Base-by-base conservation (phyloP, 371 early-diverging fungal species). In the Blastocladiella emersonii region DNA sequence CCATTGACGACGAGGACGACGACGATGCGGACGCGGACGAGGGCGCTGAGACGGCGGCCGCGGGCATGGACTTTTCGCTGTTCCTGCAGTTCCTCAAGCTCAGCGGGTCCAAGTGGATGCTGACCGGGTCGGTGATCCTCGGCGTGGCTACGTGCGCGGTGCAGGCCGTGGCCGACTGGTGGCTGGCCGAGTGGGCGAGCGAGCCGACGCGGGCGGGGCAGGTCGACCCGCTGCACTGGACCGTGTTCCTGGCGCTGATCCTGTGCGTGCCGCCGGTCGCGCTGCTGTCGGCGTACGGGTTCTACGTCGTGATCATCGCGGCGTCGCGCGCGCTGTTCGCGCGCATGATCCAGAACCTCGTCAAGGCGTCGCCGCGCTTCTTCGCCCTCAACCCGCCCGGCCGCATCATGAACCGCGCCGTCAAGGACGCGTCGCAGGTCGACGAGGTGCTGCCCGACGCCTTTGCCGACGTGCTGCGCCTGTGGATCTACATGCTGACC, bases 391-490 rank as follows among this genome's bases (percentile, higher is more conserved):
- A 91, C 0, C 87, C 93, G 8, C 67, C 88, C 23, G 92, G 90
- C 39, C 84, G 91, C 32, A 89, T 97, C 62, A 75, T 94, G 75
- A 91, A 88, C 70, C 78, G 93, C 8, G 93, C 95, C 68, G 80
- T 84, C 64, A 86, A 87, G 67, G 95, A 95, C 68, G 85, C 89
- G 64, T 86, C 87, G 62, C 75, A 83, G 0, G 70, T 89, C 12
- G 94, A 94, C 66, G 84, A 79, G 56, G 72, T 78, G 56, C 76
- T 92, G 10, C 76, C 87, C 15, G 83, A 82, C 66, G 71, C 79
- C 36, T 81, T 90, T 67, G 74, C 83, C 12, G 44, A 37, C 10
- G 44, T 43, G 17, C n/a, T 51, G 13, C 27, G 27, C 15, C 2
- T 30, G 15, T 51, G 59, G 44, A 1, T 59, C 1, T 59, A 19